These are phyloP conservation scores for Penicillium paxilli DNA, from an alignment of 495 filamentous ascomycete genomes.

Conservation along the genomic window DNA sequence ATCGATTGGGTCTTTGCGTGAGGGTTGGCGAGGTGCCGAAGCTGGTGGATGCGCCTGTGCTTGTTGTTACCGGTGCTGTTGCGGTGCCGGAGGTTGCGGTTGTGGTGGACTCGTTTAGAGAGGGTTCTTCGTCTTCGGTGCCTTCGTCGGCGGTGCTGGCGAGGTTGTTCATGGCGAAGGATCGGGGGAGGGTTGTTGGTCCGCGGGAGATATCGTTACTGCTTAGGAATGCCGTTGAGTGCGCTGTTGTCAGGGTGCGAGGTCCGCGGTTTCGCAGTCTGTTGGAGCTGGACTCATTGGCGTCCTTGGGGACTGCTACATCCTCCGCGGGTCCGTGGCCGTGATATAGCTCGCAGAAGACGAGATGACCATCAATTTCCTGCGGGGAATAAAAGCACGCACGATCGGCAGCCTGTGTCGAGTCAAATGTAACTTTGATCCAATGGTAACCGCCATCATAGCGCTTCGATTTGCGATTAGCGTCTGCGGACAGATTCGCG, in stretches of 20 bases:
- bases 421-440: conserved; percentile 93
- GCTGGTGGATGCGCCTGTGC: conserved; percentile 45
- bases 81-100: conserved; percentile 64
- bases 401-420: conserved; percentile 71
- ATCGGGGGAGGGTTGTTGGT: conserved; percentile 44
- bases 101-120: conserved; percentile 35
- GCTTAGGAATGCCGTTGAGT: conserved; percentile 40
- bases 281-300: conserved; percentile 25
- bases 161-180: conserved; percentile 46
- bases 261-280: conserved; percentile 25
- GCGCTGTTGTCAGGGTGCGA: conserved; percentile 38
- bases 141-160: conserved; percentile 26
- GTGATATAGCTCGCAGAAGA: conserved; percentile 76
- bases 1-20: conserved; percentile 29
- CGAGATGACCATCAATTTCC: conserved; percentile 69
- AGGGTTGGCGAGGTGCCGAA: conserved; percentile 37
- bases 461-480: conserved; percentile 71
- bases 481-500: conserved; percentile 60
- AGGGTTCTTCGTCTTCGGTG: conserved; percentile 27
- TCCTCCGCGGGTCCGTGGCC: conserved; percentile 69
- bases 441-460: conserved; percentile 80
- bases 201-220: conserved; percentile 20
- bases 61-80: conserved; percentile 32
- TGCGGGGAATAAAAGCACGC: conserved; percentile 77
- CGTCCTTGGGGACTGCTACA: conserved; percentile 53